These are phyloP conservation scores for Erythrophleum fordii DNA, from an alignment of 306 rosid genomes.

Conservation along the genomic window DNA sequence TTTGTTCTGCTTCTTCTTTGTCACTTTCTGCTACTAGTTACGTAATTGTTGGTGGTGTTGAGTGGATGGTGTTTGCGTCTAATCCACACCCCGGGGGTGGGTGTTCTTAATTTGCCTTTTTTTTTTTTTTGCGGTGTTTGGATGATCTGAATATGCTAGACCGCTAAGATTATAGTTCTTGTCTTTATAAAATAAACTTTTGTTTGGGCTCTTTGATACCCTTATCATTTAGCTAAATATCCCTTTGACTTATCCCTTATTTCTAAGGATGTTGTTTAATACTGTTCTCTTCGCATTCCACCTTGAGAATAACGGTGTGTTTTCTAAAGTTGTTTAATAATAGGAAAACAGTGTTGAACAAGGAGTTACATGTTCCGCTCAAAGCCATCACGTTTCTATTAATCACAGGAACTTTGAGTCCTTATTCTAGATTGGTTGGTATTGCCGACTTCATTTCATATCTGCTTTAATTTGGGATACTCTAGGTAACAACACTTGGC, in stretches of 20 bases:
- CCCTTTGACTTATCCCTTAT: not conserved
- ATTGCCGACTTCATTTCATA: not conserved
- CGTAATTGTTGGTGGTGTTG: not conserved
- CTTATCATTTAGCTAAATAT: not conserved
- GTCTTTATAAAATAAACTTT: not conserved
- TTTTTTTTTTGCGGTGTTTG: not conserved
- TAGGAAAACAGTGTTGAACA: not conserved
- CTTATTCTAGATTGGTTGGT: not conserved
- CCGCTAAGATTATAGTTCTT: not conserved
- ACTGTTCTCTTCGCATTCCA: not conserved
- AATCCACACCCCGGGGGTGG: not conserved
- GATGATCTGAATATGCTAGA: not conserved
- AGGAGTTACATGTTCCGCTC: not conserved
- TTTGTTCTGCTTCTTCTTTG: conserved; percentile 27
- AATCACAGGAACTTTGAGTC: not conserved
- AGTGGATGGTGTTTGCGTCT: not conserved
- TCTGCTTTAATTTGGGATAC: not conserved
- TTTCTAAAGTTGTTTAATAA: not conserved
- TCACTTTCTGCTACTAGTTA: conserved; percentile 34
- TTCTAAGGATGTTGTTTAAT: not conserved
- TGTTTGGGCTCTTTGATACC: not conserved
- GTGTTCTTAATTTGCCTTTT: conserved; percentile 9
- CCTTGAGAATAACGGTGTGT: not conserved
- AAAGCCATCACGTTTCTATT: not conserved
- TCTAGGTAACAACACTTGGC: not conserved